Evolutionary conservation across 495 filamentous ascomycete species (phyloP), one percentile per base, ranked within the genome.

Genomic region (Hypoxylon lenormandii): DNA sequence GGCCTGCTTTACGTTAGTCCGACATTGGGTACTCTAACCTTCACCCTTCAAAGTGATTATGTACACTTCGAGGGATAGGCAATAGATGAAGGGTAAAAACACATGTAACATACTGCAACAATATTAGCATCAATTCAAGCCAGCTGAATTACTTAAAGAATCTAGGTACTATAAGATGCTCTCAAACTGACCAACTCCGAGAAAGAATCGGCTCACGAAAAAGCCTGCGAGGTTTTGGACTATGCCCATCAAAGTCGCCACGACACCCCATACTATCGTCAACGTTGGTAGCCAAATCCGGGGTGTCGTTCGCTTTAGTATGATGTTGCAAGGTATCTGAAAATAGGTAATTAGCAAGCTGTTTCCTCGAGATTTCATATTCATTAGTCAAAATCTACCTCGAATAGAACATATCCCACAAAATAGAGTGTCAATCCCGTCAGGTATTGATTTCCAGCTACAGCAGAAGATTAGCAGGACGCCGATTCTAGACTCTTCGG

Each of bases 391-490:
- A 23, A 7, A n/a, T 23, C 26, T 64, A 79, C 77, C 63, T 89
- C 87, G 49, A 90, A 87, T 11, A 91, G 75, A 16, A 92, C 88
- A 73, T 94, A 94, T 46, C 89, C 90, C 49, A 92, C 80, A 74
- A 92, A 93, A 74, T 91, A 92, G 0, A 93, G 74, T 0, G 90
- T 92, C 36, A 92, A 76, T 0, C 89, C 86, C 3, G 87, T 89
- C 0, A 92, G 80, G 60, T 92, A 92, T 64, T 92, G 87, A 65
- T 92, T 85, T 2, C 88, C 89, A 37, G 86, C 76, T 78, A 30
- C 11, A n/a, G 11, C 13, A 47, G 37, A 18, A 21, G 10, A 11
- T 69, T 30, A 58, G 60, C 6, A 36, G 52, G 6, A 16, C 8
- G 22, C 26, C 22, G 4, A 13, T 8, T 21, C 47, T 3, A 0